phyloP scores from a whole-genome alignment of 2,329 filamentous ascomycete species.

The Diplocarpon mali region DNA sequence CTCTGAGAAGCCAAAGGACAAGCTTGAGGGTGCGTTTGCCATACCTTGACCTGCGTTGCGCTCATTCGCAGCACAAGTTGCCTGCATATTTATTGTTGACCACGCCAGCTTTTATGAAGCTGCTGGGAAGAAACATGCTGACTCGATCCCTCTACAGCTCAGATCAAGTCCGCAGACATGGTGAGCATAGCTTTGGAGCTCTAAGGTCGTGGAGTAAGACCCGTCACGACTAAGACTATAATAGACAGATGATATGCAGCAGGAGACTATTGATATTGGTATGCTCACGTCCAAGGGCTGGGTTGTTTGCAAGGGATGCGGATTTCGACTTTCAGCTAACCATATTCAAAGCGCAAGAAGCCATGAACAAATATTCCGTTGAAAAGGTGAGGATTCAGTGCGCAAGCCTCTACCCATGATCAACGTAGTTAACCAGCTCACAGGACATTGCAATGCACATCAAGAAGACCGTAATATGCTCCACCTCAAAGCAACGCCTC shows the following conservation, averaged over 20 bases:
- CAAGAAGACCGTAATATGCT: slow-evolving; percentile 67
- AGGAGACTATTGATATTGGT: slow-evolving; percentile 93
- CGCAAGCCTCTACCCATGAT: neutral
- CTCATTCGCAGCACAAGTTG: too few relatives aligned
- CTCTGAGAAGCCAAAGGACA: slow-evolving; percentile 23
- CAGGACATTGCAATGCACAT: slow-evolving; percentile 94
- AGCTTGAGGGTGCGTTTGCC: slow-evolving; percentile 24
- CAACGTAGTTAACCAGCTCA: slow-evolving; percentile 10
- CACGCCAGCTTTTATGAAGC: too few relatives aligned
- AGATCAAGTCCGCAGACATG: slow-evolving; percentile 98
- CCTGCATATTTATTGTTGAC: too few relatives aligned
- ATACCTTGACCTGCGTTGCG: too few relatives aligned
- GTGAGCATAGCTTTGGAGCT: slow-evolving; percentile 38
- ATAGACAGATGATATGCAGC: slow-evolving; percentile 94
- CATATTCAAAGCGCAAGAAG: slow-evolving; percentile 47
- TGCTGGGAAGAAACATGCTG: slow-evolving; percentile 1
- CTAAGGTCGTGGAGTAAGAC: neutral
- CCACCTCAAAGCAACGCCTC: neutral
- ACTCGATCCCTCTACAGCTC: slow-evolving; percentile 44
- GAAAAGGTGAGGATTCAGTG: slow-evolving; percentile 45
- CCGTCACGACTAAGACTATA: slow-evolving; percentile 12
- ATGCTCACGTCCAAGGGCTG: slow-evolving; percentile 32
- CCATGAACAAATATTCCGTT: slow-evolving; percentile 60
- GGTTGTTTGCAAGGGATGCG: neutral
- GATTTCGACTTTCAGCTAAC: slow-evolving; percentile 19